Conservation (phyloP, 805 yeast species). For the Soucietia sequanensis region DNA sequence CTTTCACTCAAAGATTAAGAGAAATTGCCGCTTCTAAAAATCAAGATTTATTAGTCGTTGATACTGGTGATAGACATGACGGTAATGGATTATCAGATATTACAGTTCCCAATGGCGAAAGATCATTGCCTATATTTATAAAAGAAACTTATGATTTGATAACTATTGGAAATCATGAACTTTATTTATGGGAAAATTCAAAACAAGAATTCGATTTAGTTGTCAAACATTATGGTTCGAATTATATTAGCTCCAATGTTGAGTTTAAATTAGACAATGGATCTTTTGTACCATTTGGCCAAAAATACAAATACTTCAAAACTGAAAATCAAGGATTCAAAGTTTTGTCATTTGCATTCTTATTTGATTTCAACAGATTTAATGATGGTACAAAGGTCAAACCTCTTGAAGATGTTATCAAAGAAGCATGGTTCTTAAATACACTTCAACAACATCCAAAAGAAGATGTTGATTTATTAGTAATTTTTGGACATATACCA, state of each 20-base stretch:
- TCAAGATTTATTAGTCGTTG: conserved; percentile 71
- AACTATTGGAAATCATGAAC: conserved; percentile 89
- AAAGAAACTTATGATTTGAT: conserved; percentile 70
- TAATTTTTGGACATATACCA: conserved; percentile 82
- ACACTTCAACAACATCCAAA: conserved; percentile 29
- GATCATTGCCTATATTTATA: conserved; percentile 62
- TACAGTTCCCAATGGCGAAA: conserved; percentile 66
- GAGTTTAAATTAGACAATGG: conserved; percentile 48
- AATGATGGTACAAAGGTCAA: conserved; percentile 64
- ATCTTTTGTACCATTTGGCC: conserved; percentile 64
- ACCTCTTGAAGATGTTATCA: conserved; percentile 52
- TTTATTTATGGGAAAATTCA: conserved; percentile 67
- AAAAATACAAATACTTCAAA: conserved; percentile 59
- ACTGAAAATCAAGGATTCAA: conserved; percentile 54
- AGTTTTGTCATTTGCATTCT: conserved; percentile 70
- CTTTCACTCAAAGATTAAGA: conserved; percentile 58
- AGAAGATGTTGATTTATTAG: conserved; percentile 56
- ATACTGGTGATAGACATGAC: conserved; percentile 92
- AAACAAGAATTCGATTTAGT: conserved; percentile 61
- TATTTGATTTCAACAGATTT: conserved; percentile 69
- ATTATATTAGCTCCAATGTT: conserved; percentile 72
- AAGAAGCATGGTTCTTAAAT: conserved; percentile 65
- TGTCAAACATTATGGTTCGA: conserved; percentile 57
- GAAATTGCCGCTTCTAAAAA: conserved; percentile 40
- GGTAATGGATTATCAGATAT: conserved; percentile 90